Conservation (phyloP, 805 yeast genomes). For the Candida odintsovae region DNA sequence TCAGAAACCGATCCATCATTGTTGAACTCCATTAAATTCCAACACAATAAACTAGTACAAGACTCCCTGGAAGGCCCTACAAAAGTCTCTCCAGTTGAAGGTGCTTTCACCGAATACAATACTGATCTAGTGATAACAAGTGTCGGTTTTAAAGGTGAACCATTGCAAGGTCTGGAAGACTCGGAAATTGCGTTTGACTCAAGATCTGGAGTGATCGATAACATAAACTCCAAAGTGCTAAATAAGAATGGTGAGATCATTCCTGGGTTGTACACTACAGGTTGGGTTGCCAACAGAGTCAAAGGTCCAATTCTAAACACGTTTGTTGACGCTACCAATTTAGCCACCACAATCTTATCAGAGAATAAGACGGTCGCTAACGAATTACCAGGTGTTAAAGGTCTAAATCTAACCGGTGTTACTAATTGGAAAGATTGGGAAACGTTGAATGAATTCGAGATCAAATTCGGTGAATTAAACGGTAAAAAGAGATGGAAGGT, state of each 20-base stretch:
- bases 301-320: slow-evolving; percentile 89
- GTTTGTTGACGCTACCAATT: slow-evolving; percentile 74
- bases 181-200: slow-evolving; percentile 43
- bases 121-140: slow-evolving; percentile 72
- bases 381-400: slow-evolving; percentile 28
- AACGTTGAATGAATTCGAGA: slow-evolving; percentile 48
- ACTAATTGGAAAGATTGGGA: slow-evolving; percentile 69
- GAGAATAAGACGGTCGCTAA: slow-evolving; percentile 37
- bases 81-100: slow-evolving; percentile 21
- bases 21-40: slow-evolving; percentile 43
- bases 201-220: slow-evolving; percentile 38
- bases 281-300: slow-evolving; percentile 89
- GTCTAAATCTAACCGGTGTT: slow-evolving; percentile 20
- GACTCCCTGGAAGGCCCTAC: slow-evolving; percentile 26
- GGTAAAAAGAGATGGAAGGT: slow-evolving; percentile 61
- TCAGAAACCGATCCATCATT: slow-evolving; percentile 28
- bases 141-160: slow-evolving; percentile 74
- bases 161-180: slow-evolving; percentile 47
- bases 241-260: slow-evolving; percentile 18
- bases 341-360: slow-evolving; percentile 58
- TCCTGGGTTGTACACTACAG: slow-evolving; percentile 67
- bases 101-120: slow-evolving; percentile 25
- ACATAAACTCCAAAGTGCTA: slow-evolving; percentile 39
- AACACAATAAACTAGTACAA: slow-evolving; percentile 37
- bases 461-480: slow-evolving; percentile 35